Percentiles rank a stretch among this genome's conserved stretches.
phyloP scores from a whole-genome alignment of 768 basidiomycete genomes.

The Leccinellum albellum region DNA sequence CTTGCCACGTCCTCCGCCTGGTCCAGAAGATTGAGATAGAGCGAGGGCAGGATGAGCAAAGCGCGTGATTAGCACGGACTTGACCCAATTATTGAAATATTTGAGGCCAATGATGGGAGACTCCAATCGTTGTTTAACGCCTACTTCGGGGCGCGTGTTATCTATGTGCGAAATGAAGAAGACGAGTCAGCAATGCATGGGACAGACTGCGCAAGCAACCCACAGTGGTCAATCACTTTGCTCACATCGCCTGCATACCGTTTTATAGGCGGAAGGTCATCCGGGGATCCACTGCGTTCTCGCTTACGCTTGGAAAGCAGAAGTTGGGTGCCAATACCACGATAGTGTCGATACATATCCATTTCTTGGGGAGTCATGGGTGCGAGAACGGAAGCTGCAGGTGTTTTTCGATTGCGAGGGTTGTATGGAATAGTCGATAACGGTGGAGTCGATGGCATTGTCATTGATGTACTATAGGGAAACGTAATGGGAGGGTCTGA shows the following conservation, averaged over 20 bases:
- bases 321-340: conserved; percentile 52
- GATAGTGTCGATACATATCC: conserved; percentile 52
- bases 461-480: conserved; percentile 31
- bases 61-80: conserved; percentile 90
- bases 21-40: conserved; percentile 30
- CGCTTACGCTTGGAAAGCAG: conserved; percentile 53
- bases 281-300: conserved; percentile 34
- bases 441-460: conserved; percentile 27
- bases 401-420: conserved; percentile 58
- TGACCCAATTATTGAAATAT: conserved; percentile 99
- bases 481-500: conserved; percentile 23
- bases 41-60: conserved; percentile 74
- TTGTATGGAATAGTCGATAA: conserved; percentile 54
- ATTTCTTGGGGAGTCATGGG: conserved; percentile 65
- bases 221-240: conserved; percentile 76
- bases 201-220: conserved; percentile 28
- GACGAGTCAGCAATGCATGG: conserved; percentile 3
- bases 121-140: conserved; percentile 73
- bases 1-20: conserved; percentile 49
- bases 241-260: conserved; percentile 66
- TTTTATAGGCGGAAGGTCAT: conserved; percentile 43
- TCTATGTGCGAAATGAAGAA: conserved; percentile 44
- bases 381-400: conserved; percentile 56
- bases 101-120: conserved; percentile 97
- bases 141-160: conserved; percentile 90